These are phyloP conservation scores for Trypanosoma avium DNA, from an alignment of 208 protist species.

Conservation along the genomic window DNA sequence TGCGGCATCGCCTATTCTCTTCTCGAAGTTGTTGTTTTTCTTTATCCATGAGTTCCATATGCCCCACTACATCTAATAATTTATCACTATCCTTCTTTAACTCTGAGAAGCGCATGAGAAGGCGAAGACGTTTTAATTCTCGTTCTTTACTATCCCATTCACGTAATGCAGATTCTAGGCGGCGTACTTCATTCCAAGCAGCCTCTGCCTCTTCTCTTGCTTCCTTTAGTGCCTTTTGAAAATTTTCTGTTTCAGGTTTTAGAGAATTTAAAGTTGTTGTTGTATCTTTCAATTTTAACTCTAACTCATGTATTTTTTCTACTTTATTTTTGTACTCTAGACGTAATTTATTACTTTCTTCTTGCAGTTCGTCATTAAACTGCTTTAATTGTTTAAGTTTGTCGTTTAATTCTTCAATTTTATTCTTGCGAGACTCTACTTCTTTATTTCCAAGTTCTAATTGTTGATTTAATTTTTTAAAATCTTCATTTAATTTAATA, in stretches of 20 bases:
- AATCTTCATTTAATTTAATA: background rate
- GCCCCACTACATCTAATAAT: slow-evolving; percentile 18
- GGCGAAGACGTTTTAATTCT: slow-evolving; percentile 56
- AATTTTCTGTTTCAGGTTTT: background rate
- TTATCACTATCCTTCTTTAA: slow-evolving; percentile 71
- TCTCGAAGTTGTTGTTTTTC: slow-evolving; percentile 16
- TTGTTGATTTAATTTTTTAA: background rate
- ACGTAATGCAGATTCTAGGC: slow-evolving; percentile 7
- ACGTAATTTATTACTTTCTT: background rate
- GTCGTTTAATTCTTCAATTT: background rate
- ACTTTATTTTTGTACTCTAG: background rate
- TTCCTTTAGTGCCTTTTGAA: background rate
- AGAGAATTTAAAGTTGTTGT: background rate
- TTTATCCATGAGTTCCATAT: slow-evolving; percentile 17
- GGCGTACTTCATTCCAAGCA: slow-evolving; percentile 11
- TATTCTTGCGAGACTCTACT: background rate
- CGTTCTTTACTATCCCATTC: slow-evolving; percentile 32
- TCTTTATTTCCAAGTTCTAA: slow-evolving; percentile 4
- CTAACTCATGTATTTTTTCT: background rate
- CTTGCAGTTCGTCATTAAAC: background rate
- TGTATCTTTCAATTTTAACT: background rate
- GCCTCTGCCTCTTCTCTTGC: background rate
- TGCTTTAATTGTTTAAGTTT: background rate
- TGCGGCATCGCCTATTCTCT: slow-evolving; percentile 17
- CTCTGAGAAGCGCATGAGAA: slow-evolving; percentile 77